Evolutionary conservation across 2,329 filamentous ascomycete genomes (phyloP).

Genomic region (Decorospora gaudefroyi): DNA sequence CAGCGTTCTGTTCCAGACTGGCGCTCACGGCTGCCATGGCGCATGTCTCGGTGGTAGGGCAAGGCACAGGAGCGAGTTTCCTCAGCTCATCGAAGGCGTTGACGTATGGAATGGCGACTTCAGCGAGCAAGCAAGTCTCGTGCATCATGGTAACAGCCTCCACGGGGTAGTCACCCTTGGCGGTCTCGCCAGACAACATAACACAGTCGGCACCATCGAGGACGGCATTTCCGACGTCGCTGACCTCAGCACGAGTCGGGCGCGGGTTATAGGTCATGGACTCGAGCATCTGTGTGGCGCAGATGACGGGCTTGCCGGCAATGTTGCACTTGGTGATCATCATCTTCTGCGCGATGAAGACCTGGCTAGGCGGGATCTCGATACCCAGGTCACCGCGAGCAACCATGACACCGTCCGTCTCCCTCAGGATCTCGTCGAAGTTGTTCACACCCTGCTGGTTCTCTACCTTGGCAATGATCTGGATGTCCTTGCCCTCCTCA

Average conservation of each 20-base stretch:
- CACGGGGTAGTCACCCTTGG: slow-evolving; percentile 92
- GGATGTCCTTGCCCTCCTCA: slow-evolving; percentile 89
- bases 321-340: slow-evolving; percentile 99
- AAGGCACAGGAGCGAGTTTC: slow-evolving; percentile 78
- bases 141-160: slow-evolving; percentile 98
- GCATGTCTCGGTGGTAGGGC: slow-evolving; percentile 88
- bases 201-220: slow-evolving; percentile 98
- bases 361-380: slow-evolving; percentile 96
- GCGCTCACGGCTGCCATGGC: slow-evolving; percentile 96
- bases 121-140: slow-evolving; percentile 93
- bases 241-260: slow-evolving; percentile 96
- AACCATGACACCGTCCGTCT: slow-evolving; percentile 99
- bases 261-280: slow-evolving; percentile 99
- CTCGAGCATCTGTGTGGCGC: slow-evolving; percentile 99
- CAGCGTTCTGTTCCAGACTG: slow-evolving; percentile 93
- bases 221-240: slow-evolving; percentile 96
- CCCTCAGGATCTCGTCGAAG: slow-evolving; percentile 93
- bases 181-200: slow-evolving; percentile 99
- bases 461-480: slow-evolving; percentile 99
- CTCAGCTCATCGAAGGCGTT: slow-evolving; percentile 95
- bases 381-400: slow-evolving; percentile 98
- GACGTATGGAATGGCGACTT: slow-evolving; percentile 96
- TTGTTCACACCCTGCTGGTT: slow-evolving; percentile 99
- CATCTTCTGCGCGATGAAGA: slow-evolving; percentile 99
- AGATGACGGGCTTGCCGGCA: slow-evolving; percentile 97